phyloP scores from a whole-genome alignment of 176 grass and related monocot genomes.

The Leersia perrieri region DNA sequence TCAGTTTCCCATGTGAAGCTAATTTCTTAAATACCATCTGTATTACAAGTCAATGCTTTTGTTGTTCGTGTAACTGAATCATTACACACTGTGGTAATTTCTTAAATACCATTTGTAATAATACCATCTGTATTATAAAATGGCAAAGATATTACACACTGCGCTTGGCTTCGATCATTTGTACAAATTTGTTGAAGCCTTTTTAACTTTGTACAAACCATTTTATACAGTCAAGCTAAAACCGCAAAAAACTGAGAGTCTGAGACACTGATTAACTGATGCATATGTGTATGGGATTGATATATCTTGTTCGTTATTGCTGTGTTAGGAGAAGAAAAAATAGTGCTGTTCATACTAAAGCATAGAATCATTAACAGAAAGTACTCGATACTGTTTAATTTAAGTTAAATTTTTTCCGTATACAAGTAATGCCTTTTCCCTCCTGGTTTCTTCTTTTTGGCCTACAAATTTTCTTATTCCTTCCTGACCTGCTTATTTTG shows the following conservation, averaged over 20 bases:
- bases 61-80: not conserved
- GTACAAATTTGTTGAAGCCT: not conserved
- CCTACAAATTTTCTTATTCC: not conserved
- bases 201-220: not conserved
- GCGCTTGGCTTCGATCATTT: not conserved
- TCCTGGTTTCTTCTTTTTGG: not conserved
- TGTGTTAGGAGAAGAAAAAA: no score
- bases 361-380: no score
- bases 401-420: no score
- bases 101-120: not conserved
- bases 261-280: no score
- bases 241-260: no score
- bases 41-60: not conserved
- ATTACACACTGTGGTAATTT: no score
- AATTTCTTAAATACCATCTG: not conserved
- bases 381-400: no score
- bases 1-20: not conserved
- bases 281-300: no score
- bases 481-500: not conserved
- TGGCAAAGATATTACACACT: not conserved
- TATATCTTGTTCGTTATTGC: no score
- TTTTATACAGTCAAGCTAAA: not conserved
- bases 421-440: no score
- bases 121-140: not conserved
- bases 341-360: no score